These are phyloP conservation scores for Pelargonium nanum DNA, from an alignment of 345 rosid genomes.

Conservation along the genomic window DNA sequence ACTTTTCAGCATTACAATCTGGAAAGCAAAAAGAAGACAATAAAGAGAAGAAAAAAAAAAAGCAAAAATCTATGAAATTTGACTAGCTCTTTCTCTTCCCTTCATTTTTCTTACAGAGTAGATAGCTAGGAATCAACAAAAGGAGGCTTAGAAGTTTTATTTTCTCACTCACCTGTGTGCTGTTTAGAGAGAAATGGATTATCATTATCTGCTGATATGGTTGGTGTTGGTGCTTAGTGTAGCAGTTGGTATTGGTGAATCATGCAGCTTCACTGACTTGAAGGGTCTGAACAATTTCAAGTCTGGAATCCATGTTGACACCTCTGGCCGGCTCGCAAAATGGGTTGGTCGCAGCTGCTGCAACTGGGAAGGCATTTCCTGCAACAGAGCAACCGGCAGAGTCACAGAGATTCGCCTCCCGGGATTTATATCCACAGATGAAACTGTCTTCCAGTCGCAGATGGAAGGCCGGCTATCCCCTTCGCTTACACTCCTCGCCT, in stretches of 20 bases:
- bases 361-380: slow-evolving; percentile 41
- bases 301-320: slow-evolving; percentile 29
- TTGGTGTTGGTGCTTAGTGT: slow-evolving; percentile 14
- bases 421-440: slow-evolving; percentile 30
- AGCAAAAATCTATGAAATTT: slow-evolving; percentile 12
- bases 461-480: slow-evolving; percentile 41
- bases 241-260: slow-evolving; percentile 4
- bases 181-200: slow-evolving; percentile 27
- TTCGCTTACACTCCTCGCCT: slow-evolving; percentile 27
- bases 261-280: slow-evolving; percentile 32
- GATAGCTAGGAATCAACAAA: too few species aligned
- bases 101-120: too few species aligned
- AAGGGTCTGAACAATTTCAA: slow-evolving; percentile 31
- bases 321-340: slow-evolving; percentile 31
- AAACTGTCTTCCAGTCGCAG: slow-evolving; percentile 27
- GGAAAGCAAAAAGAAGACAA: slow-evolving; percentile 12
- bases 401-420: slow-evolving; percentile 36
- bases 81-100: background rate
- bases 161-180: too few species aligned
- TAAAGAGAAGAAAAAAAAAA: slow-evolving; percentile 11
- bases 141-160: too few species aligned
- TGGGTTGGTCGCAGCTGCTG: slow-evolving; percentile 38
- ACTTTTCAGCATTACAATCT: slow-evolving; percentile 26
- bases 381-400: slow-evolving; percentile 29
- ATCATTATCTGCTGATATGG: slow-evolving; percentile 11